Evolutionary conservation across 2,329 filamentous ascomycete species (phyloP).

Genomic region (Aspergillus japonicus): DNA sequence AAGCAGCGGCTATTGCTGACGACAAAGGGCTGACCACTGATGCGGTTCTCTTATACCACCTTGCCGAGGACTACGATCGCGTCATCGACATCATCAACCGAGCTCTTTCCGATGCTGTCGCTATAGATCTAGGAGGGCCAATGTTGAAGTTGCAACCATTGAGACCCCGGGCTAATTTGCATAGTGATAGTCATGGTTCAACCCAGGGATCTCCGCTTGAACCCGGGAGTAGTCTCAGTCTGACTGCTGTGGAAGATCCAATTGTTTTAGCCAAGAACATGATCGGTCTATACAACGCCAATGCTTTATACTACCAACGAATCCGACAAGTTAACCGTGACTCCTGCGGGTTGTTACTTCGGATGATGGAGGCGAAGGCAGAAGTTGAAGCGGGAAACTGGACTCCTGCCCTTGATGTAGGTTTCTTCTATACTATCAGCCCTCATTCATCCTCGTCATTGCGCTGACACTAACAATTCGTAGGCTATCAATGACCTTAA

Average conservation of each 20-base stretch:
- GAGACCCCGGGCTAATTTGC: constrained; percentile 61
- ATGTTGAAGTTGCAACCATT: constrained; percentile 75
- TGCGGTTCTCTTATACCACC: constrained; percentile 88
- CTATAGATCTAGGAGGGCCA: constrained; percentile 79
- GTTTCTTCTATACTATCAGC: constrained; percentile 24
- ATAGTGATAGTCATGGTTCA: constrained; percentile 31
- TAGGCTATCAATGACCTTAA: constrained; percentile 72
- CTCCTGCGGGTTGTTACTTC: constrained; percentile 58
- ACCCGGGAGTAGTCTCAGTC: constrained; percentile 52
- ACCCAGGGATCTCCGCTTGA: constrained; percentile 46
- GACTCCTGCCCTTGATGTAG: constrained; percentile 64
- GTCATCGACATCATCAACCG: constrained; percentile 90
- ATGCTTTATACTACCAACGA: constrained; percentile 60
- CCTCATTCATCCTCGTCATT: background rate
- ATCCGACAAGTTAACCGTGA: constrained; percentile 60
- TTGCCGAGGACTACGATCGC: constrained; percentile 91
- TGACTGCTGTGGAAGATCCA: constrained; percentile 68
- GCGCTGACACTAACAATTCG: constrained; percentile 14
- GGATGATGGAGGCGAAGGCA: constrained; percentile 60
- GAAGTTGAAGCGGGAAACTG: constrained; percentile 59
- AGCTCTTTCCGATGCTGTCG: constrained; percentile 83
- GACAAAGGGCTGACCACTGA: constrained; percentile 92
- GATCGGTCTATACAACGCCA: constrained; percentile 59
- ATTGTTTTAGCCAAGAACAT: constrained; percentile 63
- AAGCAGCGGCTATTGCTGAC: constrained; percentile 88